Base-by-base conservation (phyloP, 768 basidiomycete genomes). In the Kockovaella imperatae region DNA sequence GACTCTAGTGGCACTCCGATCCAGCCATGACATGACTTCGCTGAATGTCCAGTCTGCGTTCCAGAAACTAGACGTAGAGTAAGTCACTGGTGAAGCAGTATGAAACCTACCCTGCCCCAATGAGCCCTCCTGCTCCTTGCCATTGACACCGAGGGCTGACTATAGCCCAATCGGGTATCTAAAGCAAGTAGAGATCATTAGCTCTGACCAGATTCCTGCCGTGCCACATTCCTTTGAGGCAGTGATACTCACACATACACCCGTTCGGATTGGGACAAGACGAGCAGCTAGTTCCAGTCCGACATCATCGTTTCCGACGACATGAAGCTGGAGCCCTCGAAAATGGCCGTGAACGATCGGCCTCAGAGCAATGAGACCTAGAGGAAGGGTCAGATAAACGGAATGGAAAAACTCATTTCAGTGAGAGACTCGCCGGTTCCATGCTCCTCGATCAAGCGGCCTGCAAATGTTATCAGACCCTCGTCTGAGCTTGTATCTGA, bases 241-340 rank as follows among this genome's bases (percentile, higher is more conserved):
- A 14, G 36, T 20, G 31, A 28, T 10, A 59, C 57, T 52, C 1
- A 78, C 75, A 7, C 80, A 68, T 2, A 88, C 75, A 3, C 87
- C 87, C 2, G 88, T 93, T 17, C 89, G 79, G 21, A 86, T 78
- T 3, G 89, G 88, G 62, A 91, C 84, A n/a, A 89, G 71, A 36
- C 83, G 77, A 1, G 77, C 67, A 1, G 77, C 80, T 45, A 81
- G 75, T 67, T 91, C 89, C 3, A 87, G 73, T 2, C 81, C 82
- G 1, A 67, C 56, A 0, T 58, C 55, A 53, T 82, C 80, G 3
- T 78, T 77, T 14, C 79, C 80, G 13, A 81, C 72, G 21, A 89
- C n/a, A n/a, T n/a, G n/a, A n/a, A n/a, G n/a, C n/a, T n/a, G n/a
- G n/a, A n/a, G n/a, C n/a, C n/a, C n/a, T n/a, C n/a, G n/a, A n/a